Base-by-base conservation (phyloP, 768 basidiomycete species). In the Glaciozyma martinii region DNA sequence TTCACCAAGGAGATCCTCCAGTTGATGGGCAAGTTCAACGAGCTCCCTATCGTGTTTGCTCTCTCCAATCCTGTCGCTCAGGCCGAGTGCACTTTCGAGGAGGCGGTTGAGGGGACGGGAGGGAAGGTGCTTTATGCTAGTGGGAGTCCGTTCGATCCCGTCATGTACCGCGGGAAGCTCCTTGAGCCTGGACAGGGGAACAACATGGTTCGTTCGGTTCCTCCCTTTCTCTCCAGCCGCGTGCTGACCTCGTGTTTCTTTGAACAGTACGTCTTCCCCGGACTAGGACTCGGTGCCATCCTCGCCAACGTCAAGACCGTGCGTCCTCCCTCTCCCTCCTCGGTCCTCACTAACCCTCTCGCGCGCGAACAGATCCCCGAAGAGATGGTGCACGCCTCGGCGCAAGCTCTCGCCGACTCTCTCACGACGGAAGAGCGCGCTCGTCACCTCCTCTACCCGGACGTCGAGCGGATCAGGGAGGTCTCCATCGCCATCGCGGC, bases 161-260 rank as follows among this genome's bases (percentile, higher is more conserved):
- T 85, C 68, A 72, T 77, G 62, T 86, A 80, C 77, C 76, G 80
- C 43, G 85, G 84, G 37, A 79, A 78, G 60, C 80, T 70, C 42
- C 78, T 86, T 69, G 85, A 86, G 68, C 85, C 92, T 3, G 89
- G 89, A 29, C 93, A 95, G 77, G 91, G 91, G 32, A 95, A 94
- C 76, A 97, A 94, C 77, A 91, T 92, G 61, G 89, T 88, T 87
- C 76, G 86, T 87, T 56, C 21, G 77, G 29, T 6, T 42, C 32
- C 37, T 21, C 29, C 40, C 18, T 15, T 47, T 19, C 40, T 27
- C 49, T 40, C 40, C 12, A 27, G 19, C n/a, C 19, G 42, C 25
- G 16, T 62, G 6, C 29, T 33, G 30, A 32, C 25, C 46, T 3
- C 18, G 37, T 23, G n/a, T 23, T 52, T 23, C 50, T 10, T 52